phyloP scores from a whole-genome alignment of 1,139 yeast genomes.

The Suhomyces ambrosiae region DNA sequence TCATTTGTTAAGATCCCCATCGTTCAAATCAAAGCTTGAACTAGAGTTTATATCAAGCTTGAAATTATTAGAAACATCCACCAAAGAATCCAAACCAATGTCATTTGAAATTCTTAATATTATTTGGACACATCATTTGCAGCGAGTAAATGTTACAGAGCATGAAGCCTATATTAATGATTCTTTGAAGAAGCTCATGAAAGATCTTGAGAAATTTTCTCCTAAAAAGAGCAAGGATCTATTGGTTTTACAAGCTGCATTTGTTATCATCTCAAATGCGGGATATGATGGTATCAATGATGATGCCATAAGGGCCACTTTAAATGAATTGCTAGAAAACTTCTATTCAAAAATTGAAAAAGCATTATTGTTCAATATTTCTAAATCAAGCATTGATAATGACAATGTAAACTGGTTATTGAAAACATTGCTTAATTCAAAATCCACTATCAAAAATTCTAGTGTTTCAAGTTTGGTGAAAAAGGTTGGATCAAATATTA shows the following conservation, averaged over 20 bases:
- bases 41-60: constrained; percentile 32
- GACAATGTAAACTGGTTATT: constrained; percentile 3
- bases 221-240: background rate
- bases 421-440: constrained; percentile 3
- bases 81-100: constrained; percentile 16
- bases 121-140: constrained; percentile 34
- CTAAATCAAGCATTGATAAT: background rate
- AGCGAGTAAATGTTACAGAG: constrained; percentile 25
- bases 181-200: constrained; percentile 16
- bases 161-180: constrained; percentile 19
- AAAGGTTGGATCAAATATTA: constrained; percentile 5
- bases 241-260: constrained; percentile 12
- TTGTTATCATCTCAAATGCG: constrained; percentile 15
- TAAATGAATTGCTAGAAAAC: constrained; percentile 1
- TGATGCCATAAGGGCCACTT: constrained; percentile 1
- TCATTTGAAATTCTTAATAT: constrained; percentile 24
- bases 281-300: constrained; percentile 2
- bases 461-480: constrained; percentile 11
- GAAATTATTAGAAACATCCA: constrained; percentile 21
- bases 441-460: constrained; percentile 10
- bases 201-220: constrained; percentile 5
- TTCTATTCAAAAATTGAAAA: constrained; percentile 3
- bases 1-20: constrained; percentile 48
- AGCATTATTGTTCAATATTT: background rate
- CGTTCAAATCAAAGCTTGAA: constrained; percentile 55